Evolutionary conservation across 83 land plant genomes (phyloP), one percentile per base, ranked within the genome.

Genomic region (Picea abies): DNA sequence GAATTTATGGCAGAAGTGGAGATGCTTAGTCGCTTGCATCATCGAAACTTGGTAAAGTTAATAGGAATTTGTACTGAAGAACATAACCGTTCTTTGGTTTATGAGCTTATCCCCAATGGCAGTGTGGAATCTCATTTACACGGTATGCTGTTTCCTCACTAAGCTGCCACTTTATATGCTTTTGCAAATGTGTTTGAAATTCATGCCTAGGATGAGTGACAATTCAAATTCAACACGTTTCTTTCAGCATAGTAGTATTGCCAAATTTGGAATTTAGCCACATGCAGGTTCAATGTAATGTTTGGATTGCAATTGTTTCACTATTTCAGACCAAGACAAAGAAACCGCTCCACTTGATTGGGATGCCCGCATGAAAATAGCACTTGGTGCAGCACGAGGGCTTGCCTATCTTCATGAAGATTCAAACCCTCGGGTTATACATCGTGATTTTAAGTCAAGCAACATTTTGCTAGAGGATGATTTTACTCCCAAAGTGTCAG

Each of bases 91-190:
- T 95, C 94, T 84, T 80, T 95, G 86, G 89, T 95, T 0, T 95
- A 95, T 87, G 95, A 95, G 71, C 91, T 95, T 79, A 88, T 95
- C 79, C 90, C 39, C 14, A 95, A 93, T 90, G 97, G 97, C 76
- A 95, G 91, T 81, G 94, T 95, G 83, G 97, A 95, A 79, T 95
- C 94, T 22, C 97, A 93, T 82, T 90, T 95, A 77, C 95, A 95
- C 80, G 90, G 94, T 92, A 89, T 84, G 44, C 4, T 71, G 66
- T 75, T n/a, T 47, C 41, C 60, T 75, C 22, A 39, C 22, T 11
- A 39, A 71, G 1, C 11, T 44, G 12, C 29, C 82, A 80, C 83
- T 69, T 69, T 69, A 4, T 73, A 88, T 25, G 69, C 79, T 12
- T 65, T 58, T 85, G 85, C 56, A 25, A 2, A 81, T 79, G 17